phyloP scores from a whole-genome alignment of 2,329 filamentous ascomycete genomes.

The Massarina eburnea region DNA sequence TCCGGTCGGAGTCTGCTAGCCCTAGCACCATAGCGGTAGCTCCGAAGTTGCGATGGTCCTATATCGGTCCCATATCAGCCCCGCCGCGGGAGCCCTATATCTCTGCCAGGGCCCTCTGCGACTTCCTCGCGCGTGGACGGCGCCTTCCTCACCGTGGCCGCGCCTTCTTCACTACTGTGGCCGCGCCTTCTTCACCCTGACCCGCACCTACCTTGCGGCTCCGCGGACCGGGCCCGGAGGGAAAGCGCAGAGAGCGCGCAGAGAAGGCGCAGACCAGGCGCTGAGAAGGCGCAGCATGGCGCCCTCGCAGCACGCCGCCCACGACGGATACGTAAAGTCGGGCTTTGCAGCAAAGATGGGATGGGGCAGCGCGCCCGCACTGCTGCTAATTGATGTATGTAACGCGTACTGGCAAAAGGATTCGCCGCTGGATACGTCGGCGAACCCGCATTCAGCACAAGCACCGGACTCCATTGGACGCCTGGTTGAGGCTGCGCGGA shows the following conservation, averaged over 20 bases:
- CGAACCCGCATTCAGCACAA: constrained; percentile 39
- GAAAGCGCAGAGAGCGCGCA: too few relatives aligned
- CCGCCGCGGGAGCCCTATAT: too few relatives aligned
- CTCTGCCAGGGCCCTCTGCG: too few relatives aligned
- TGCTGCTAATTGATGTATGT: constrained; percentile 53
- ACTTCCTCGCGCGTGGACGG: too few relatives aligned
- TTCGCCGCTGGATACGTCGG: constrained; percentile 47
- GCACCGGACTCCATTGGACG: constrained; percentile 44
- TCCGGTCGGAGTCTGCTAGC: constrained; percentile 21
- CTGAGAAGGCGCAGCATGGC: constrained; percentile 28
- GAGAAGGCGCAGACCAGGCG: too few relatives aligned
- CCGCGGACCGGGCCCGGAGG: too few relatives aligned
- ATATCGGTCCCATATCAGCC: too few relatives aligned
- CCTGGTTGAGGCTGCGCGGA: constrained; percentile 46
- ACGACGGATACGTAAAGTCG: constrained; percentile 30
- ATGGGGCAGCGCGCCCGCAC: constrained; percentile 47
- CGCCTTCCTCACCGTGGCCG: too few relatives aligned
- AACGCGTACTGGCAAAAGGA: constrained; percentile 49
- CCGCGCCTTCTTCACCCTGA: constrained; percentile 2
- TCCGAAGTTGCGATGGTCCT: constrained; percentile 3
- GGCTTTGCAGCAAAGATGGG: constrained; percentile 49
- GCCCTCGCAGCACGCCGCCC: constrained; percentile 17
- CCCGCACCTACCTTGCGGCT: too few relatives aligned
- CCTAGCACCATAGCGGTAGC: constrained; percentile 6
- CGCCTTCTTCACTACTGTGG: too few relatives aligned